Evolutionary conservation across 2,329 filamentous ascomycete species (phyloP), one percentile per base, ranked within the genome.

Genomic region (Ophiostoma pallidulum): DNA sequence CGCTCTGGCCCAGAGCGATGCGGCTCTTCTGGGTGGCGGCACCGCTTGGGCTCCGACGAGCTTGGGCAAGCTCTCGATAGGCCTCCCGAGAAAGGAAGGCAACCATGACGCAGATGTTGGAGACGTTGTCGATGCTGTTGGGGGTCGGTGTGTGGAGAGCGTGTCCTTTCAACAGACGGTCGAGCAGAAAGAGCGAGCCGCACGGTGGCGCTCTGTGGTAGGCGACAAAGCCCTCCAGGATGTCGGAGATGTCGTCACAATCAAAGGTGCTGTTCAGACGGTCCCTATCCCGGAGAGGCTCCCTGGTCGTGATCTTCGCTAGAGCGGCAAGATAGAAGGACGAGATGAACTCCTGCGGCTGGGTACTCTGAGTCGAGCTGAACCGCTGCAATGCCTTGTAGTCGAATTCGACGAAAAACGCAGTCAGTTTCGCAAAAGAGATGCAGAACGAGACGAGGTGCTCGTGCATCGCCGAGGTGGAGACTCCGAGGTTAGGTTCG

Each of bases 341-440:
- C 7, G 69, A 73, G 28, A 68, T 60, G 24, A 73, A 59, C 12
- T 69, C 65, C 10, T 66, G 63, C 8, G 65, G 59, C 18, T 57
- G 58, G 4, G 57, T 53, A 8, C 62, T 61, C 10, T 63, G 62
- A 7, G 59, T 54, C 3, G 55, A 39, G 6, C 42, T 8, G 18
- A 48, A 45, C 16, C 51, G 53, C 20, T 58, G 52, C 18, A 74
- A 51, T 3, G 61, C 63, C 42, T 58, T 57, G 31, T 64, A 54
- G 56, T 82, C 78, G 51, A 78, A 60, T 13, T 63, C 58, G 45
- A 80, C 61, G 50, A 80, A 73, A 51, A 68, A 69, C 12, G 71
- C 73, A 1, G 75, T 64, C 38, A 82, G 58, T 48, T 61, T 67
- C n/a, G 74, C 67, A 52, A 72, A 74, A 2, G 58, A 57, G 9